Base-by-base conservation (phyloP, 164 flowering plant genomes). In the Brasenia schreberi region DNA sequence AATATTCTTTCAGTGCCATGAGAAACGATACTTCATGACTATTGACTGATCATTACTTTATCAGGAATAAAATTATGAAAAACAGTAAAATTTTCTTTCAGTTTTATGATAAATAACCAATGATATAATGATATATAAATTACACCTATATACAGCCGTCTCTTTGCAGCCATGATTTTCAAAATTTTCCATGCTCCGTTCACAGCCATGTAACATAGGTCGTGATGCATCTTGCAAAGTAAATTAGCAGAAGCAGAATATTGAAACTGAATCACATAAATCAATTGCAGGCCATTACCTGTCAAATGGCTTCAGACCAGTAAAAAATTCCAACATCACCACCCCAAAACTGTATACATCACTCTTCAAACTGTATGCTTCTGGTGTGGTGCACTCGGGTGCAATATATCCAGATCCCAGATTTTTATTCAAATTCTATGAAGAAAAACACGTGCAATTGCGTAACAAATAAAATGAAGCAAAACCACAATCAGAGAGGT, bases 291-390 rank as follows among this genome's bases (percentile, higher is more conserved):
- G 53, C n/a, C 19, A 18, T 61, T 53, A 90, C 96, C 82, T 82
- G 80, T 90, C 93, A 63, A 72, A 77, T 44, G 98, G 90, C 84
- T 70, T 81, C 67, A 92, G 83, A 19, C 97, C 97, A 1, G 96
- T 84, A 73, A 92, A 73, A n/a, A 90, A 68, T 77, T 92, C 96
- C 76, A 92, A 68, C 96, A 92, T 87, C 53, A 88, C 96, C 63
- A 90, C 90, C 62, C 96, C 98, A 74, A 88, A 88, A 73, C 94
- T 87, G 79, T 87, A 88, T 0, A 88, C 84, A 68, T 92, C 97
- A 67, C 97, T 88, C 81, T 90, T 92, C 52, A 73, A 4, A 61
- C 89, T 81, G 70, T 82, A 88, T 23, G 82, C 82, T 1, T 83
- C 79, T 27, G 85, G 81, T 62, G 71, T 77, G 42, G 81, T 79